Evolutionary conservation across 169 alveolate genomes (phyloP).

Genomic region (Plasmodium inui): DNA sequence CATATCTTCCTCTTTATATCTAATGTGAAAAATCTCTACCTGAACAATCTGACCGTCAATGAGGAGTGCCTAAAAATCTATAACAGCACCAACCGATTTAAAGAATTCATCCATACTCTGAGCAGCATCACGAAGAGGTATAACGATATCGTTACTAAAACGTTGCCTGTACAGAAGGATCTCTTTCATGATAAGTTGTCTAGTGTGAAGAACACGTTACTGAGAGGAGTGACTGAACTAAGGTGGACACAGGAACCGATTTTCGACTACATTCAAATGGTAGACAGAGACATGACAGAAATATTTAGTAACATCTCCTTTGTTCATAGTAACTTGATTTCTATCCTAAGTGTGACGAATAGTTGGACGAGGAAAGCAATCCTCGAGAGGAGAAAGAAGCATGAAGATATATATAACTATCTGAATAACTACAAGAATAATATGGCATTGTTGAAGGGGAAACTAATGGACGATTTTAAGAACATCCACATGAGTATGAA

Average conservation of each 20-base stretch:
- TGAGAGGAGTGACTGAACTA: constrained; percentile 41
- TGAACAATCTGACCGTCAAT: constrained; percentile 54
- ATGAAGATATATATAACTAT: constrained; percentile 76
- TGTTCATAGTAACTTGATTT: constrained; percentile 36
- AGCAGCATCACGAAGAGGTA: constrained; percentile 47
- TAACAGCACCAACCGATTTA: constrained; percentile 50
- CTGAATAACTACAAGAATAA: constrained; percentile 82
- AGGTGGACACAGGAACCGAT: constrained; percentile 60
- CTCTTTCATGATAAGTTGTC: constrained; percentile 34
- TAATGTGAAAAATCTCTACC: constrained; percentile 41
- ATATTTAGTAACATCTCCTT: constrained; percentile 30
- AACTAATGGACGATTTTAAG: constrained; percentile 84
- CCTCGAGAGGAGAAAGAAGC: constrained; percentile 86
- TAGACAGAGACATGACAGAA: constrained; percentile 71
- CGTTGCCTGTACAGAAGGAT: constrained; percentile 52
- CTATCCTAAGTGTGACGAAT: constrained; percentile 34
- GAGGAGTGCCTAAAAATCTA: constrained; percentile 54
- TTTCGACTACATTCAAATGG: constrained; percentile 28
- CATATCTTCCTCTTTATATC: constrained; percentile 56
- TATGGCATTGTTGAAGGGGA: constrained; percentile 77
- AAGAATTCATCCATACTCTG: constrained; percentile 31
- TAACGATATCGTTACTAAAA: constrained; percentile 26
- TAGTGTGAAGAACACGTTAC: constrained; percentile 8
- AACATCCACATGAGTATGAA: constrained; percentile 87
- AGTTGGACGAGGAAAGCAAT: constrained; percentile 77